Evolutionary conservation across 2,329 filamentous ascomycete species (phyloP).

Genomic region (Hypoxylon sp.): DNA sequence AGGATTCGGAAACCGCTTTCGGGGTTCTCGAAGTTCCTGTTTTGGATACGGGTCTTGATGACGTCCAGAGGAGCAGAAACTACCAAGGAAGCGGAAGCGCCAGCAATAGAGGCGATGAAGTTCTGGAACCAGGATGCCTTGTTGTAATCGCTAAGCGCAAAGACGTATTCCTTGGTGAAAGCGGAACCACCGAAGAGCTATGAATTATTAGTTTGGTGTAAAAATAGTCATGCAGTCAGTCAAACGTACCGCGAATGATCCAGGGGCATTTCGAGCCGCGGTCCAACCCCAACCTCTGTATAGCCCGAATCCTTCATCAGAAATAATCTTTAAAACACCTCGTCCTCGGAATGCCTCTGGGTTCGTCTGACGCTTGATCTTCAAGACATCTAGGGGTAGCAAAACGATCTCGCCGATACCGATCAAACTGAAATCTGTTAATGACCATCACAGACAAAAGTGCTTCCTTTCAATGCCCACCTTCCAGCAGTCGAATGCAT

Average conservation of each 20-base stretch:
- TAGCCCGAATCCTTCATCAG: slow-evolving; percentile 92
- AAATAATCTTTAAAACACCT: slow-evolving; percentile 87
- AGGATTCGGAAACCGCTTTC: slow-evolving; percentile 93
- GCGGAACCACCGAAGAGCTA: slow-evolving; percentile 96
- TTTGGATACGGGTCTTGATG: slow-evolving; percentile 98
- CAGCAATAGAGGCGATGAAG: slow-evolving; percentile 94
- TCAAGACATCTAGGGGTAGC: slow-evolving; percentile 93
- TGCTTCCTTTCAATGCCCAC: slow-evolving; percentile 52
- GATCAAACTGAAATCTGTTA: slow-evolving; percentile 70
- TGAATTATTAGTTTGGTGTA: slow-evolving; percentile 29
- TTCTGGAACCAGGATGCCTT: slow-evolving; percentile 93
- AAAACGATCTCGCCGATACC: slow-evolving; percentile 97
- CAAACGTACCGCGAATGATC: slow-evolving; percentile 86
- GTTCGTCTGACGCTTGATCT: slow-evolving; percentile 99
- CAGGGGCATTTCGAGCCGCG: slow-evolving; percentile 93
- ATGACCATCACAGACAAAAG: background rate
- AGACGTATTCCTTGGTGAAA: slow-evolving; percentile 96
- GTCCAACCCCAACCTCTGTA: slow-evolving; percentile 99
- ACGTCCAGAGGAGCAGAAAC: slow-evolving; percentile 97
- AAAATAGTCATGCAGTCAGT: background rate
- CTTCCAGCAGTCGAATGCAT: slow-evolving; percentile 96
- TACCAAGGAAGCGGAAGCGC: slow-evolving; percentile 92
- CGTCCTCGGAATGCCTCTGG: slow-evolving; percentile 96
- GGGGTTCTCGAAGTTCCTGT: slow-evolving; percentile 98
- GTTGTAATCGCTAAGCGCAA: slow-evolving; percentile 92